Base-by-base conservation (phyloP, 352 stramenopile species). In the Phytophthora colocasiae region DNA sequence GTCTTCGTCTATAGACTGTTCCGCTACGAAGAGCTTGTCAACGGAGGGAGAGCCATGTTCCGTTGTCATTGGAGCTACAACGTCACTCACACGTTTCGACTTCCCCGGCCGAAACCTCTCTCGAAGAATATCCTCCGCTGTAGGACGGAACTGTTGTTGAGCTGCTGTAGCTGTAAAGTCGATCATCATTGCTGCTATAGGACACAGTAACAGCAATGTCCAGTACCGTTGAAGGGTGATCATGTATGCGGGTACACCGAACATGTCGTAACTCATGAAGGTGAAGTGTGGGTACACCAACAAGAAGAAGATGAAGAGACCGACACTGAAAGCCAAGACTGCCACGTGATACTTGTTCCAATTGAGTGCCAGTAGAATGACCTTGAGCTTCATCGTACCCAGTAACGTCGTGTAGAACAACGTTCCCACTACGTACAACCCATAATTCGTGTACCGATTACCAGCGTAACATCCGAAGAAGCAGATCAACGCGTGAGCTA, bases 201-300 rank as follows among this genome's bases (percentile, higher is more conserved):
- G 81, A 4, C 69, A 82, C 46, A 92, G 54, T 26, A 83, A 58
- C 38, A 90, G 69, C 34, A 92, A 44, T 34, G 75, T 70, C 80
- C 81, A 92, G 59, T 87, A 89, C 1, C 83, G 61, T 17, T 79
- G 66, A 43, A 81, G 65, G 2, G 22, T 19, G 6, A 82, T 58
- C 80, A 90, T 85, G 12, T 61, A 59, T 0, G 39, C 14, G 0
- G 83, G 77, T 2, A 92, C 80, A 0, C 81, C 81, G 31, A 72
- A 69, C 83, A 90, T 90, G 60, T 90, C 83, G 58, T 68, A 86
- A 66, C 81, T 83, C 56, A 92, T 66, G 61, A 89, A 89, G n/a
- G 83, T 89, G 50, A 89, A 70, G 38, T 71, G 66, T 14, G 83
- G 85, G 41, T 91, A 91, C 2, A 86, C 72, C 27, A 78, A 22